Evolutionary conservation across 192 early-diverging fungal genomes (phyloP).

Genomic region (Dissophora ornata): DNA sequence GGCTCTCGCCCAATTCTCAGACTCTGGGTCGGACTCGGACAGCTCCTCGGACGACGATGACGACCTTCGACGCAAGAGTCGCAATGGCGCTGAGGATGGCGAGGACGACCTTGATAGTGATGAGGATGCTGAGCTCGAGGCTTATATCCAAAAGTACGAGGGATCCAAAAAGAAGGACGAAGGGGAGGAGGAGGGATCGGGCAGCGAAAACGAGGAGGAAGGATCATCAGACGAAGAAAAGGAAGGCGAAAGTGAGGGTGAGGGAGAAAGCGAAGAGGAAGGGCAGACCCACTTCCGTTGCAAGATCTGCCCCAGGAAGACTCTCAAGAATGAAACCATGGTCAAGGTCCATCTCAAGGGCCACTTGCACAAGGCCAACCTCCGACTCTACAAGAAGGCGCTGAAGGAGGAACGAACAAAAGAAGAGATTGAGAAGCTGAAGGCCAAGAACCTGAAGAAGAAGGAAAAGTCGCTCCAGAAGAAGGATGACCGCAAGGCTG

Average conservation of each 20-base stretch:
- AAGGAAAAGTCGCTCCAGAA: constrained; percentile 39
- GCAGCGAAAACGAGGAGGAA: constrained; percentile 7
- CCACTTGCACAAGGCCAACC: constrained; percentile 36
- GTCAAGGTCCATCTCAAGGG: constrained; percentile 44
- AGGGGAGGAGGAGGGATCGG: constrained; percentile 14
- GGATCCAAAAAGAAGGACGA: constrained; percentile 30
- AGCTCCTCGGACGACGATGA: constrained; percentile 24
- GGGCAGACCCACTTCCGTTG: constrained; percentile 47
- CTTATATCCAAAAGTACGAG: constrained; percentile 51
- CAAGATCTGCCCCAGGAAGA: constrained; percentile 52
- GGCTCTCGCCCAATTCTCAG: constrained; percentile 44
- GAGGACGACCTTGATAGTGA: constrained; percentile 38
- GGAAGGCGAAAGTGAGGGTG: constrained; percentile 15
- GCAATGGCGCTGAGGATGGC: constrained; percentile 4
- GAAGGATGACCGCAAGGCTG: constrained; percentile 34
- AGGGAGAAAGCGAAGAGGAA: constrained; percentile 19
- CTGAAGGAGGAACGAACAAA: constrained; percentile 43
- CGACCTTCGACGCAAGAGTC: background rate
- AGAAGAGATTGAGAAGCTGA: constrained; percentile 35
- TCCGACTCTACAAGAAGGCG: constrained; percentile 39
- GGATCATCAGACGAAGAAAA: constrained; percentile 13
- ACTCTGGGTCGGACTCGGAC: constrained; percentile 52
- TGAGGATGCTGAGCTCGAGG: constrained; percentile 48
- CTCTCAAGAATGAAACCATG: constrained; percentile 49
- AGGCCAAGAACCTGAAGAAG: constrained; percentile 48